Evolutionary conservation across 2,329 filamentous ascomycete genomes (phyloP).

Genomic region (Septoria linicola): DNA sequence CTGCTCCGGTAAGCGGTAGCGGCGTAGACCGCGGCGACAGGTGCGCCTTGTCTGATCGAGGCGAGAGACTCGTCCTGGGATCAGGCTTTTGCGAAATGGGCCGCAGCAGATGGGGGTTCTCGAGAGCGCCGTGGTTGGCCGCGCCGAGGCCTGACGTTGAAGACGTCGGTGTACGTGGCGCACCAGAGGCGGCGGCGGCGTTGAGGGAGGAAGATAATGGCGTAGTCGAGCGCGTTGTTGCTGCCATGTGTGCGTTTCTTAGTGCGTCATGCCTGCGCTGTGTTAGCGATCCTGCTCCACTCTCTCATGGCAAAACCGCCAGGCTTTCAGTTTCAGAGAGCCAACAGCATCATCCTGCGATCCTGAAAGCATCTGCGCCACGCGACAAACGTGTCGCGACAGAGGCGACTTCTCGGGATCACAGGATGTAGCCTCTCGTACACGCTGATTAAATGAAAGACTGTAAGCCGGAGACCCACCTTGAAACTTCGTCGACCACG

Average conservation of each 20-base stretch:
- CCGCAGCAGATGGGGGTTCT: constrained; percentile 29
- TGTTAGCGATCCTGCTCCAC: constrained; percentile 1
- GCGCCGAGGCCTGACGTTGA: constrained; percentile 26
- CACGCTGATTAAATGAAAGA: no score
- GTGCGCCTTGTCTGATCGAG: constrained; percentile 43
- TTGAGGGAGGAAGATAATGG: constrained; percentile 29
- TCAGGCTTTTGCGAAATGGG: constrained; percentile 28
- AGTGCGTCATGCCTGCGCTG: constrained; percentile 9
- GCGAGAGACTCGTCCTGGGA: constrained; percentile 35
- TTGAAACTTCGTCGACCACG: no score
- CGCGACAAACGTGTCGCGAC: no score
- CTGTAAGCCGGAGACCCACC: no score
- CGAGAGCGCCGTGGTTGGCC: constrained; percentile 23
- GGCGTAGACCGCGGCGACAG: constrained; percentile 39
- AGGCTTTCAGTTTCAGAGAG: background rate
- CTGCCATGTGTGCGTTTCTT: constrained; percentile 41
- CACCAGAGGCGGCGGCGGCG: constrained; percentile 42
- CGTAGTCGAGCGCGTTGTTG: constrained; percentile 45
- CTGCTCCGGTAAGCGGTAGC: constrained; percentile 46
- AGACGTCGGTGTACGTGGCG: constrained; percentile 44
- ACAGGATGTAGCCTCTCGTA: no score
- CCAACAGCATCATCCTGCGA: no score
- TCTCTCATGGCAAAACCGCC: background rate
- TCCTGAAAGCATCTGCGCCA: no score
- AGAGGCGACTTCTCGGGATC: no score